Evolutionary conservation across 345 rosid genomes (phyloP), one percentile per base, ranked within the genome.

Genomic region (Eucalyptus fibrosa): DNA sequence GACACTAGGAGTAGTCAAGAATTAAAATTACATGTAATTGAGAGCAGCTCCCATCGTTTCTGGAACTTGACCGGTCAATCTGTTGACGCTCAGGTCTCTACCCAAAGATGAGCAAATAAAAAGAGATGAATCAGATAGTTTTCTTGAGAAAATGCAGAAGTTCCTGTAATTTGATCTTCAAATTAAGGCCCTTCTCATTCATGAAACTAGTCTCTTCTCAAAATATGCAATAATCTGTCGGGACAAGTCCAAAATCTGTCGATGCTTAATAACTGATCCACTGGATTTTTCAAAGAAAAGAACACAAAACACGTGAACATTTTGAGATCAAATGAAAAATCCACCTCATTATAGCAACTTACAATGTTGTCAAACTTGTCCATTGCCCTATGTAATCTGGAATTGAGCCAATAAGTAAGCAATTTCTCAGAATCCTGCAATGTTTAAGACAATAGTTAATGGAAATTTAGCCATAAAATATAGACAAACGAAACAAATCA

Each of bases 61-160:
- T 18, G 97, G 96, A 90, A 97, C 91, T 86, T 49, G 23, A 87
- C 98, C 98, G 2, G 91, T 93, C 92, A 98, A 90, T 91, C 86
- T 92, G 92, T 98, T 98, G 94, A 91, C 94, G 94, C 99, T 96
- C 89, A 98, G 89, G 92, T 98, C 99, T 90, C 99, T 98, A 89
- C 92, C 87, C 81, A 37, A 85, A 72, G 24, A 83, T 19, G 56
- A 87, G 40, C 12, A 69, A 30, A 42, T 8, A 82, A 83, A 86
- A 55, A 45, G 17, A 86, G 87, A 83, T 96, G 51, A 21, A 40
- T 21, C 32, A 12, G 50, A 42, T 60, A 23, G 13, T 59, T 19
- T 47, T 86, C 51, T 65, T 23, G 7, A 37, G 83, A 18, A 69
- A 69, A 69, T 26, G 42, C 42, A 32, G 24, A 37, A 37, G 8